Base-by-base conservation (phyloP, 2,329 filamentous ascomycete species). In the Botrytis fabae region DNA sequence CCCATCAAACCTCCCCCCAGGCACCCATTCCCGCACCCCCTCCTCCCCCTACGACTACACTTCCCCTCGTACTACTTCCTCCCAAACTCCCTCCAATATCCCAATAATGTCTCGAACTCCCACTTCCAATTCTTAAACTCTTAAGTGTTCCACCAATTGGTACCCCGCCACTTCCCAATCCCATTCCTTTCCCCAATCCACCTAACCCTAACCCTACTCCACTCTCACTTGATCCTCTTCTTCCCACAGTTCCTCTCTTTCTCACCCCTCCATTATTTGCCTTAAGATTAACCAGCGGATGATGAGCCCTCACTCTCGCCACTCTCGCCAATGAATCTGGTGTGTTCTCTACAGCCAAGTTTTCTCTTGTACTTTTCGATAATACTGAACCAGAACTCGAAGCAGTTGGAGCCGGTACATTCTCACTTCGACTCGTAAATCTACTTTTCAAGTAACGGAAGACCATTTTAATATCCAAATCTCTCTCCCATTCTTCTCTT, bases 401-500 rank as follows among this genome's bases (percentile, higher is more conserved):
- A 8, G 25, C 16, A 1, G 48, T 32, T 22, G 28, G 44, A 48
- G 42, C 10, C 28, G 46, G 44, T 65, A 48, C 63, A 44, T 42
- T 69, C n/a, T 69, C 65, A 42, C 51, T n/a, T n/a, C 48, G n/a
- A 69, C 48, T 54, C 16, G 89, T 85, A 81, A 97, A 95, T 74
- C 93, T 90, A 28, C 89, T 92, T 73, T 91, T 89, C 44, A 97
- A 86, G 80, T 96, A 98, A 66, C 91, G 90, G 84, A 98, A 98
- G 48, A 98, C 93, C 81, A 97, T 92, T 80, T 92, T 93, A 76
- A 98, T 89, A 79, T 98, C 95, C 8, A 98, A 87, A 71, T 97
- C 93, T 74, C 92, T 91, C 82, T 98, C 95, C 96, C 96, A 99
- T 78, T 93, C 84, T 48, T 85, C 80, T 22, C 74, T 73, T 9